A percentile compares a stretch with the other conserved stretches of the same genome.
phyloP scores from a whole-genome alignment of 352 stramenopile species.

The Pythium biforme region DNA sequence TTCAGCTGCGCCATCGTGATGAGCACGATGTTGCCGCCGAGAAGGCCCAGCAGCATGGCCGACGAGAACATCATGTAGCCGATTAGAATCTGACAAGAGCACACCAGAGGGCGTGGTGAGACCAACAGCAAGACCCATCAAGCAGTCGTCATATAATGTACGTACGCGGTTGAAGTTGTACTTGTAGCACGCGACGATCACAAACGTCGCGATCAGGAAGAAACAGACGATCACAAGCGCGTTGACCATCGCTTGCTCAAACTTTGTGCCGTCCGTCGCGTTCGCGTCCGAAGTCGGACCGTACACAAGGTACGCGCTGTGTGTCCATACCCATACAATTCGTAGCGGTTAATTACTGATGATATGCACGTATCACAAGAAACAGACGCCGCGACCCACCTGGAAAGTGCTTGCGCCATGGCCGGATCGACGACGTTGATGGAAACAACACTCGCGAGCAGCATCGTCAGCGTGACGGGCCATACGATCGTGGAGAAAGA shows the following conservation, averaged over 20 bases:
- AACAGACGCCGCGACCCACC: too few species aligned
- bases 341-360: too few species aligned
- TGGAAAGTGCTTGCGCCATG: conserved; percentile 65
- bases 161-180: conserved; percentile 83
- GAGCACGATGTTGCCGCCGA: conserved; percentile 83
- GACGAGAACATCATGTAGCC: conserved; percentile 92
- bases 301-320: conserved; percentile 81
- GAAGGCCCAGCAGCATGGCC: conserved; percentile 77
- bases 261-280: conserved; percentile 63
- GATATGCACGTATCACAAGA: too few species aligned
- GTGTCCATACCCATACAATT: neutral
- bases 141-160: neutral
- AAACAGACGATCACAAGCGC: conserved; percentile 89
- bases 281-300: conserved; percentile 47
- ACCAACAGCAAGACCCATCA: neutral
- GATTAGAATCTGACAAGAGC: conserved; percentile 79
- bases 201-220: conserved; percentile 87
- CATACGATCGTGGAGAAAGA: conserved; percentile 84
- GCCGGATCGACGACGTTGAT: conserved; percentile 76
- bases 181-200: conserved; percentile 91
- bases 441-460: conserved; percentile 81
- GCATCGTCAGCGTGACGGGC: conserved; percentile 79
- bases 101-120: neutral
- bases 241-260: conserved; percentile 81
- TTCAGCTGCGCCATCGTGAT: conserved; percentile 65